Conservation (phyloP, 2,329 filamentous ascomycete species). For the Myriangium duriaei region DNA sequence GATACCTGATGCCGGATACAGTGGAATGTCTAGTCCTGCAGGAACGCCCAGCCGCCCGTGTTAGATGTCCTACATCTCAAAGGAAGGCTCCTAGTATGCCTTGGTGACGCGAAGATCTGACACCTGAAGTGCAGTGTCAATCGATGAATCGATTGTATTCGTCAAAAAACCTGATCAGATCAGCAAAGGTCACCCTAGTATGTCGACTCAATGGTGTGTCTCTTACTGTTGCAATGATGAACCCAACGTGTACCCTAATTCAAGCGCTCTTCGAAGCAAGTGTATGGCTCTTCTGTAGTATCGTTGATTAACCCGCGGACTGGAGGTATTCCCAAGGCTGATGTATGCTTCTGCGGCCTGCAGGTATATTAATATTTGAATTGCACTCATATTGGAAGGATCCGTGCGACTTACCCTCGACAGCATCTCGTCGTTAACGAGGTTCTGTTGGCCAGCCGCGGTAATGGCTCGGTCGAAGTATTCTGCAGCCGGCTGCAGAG, state of each 20-base stretch:
- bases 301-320: conserved; percentile 29
- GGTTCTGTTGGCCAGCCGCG: conserved; percentile 28
- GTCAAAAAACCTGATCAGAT: conserved; percentile 29
- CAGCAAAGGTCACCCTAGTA: neutral
- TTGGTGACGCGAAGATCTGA: too few species aligned
- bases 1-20: too few species aligned
- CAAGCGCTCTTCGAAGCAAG: conserved; percentile 33
- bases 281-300: conserved; percentile 35
- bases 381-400: conserved; percentile 8
- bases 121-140: too few species aligned
- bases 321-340: conserved; percentile 40
- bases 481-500: conserved; percentile 39
- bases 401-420: conserved; percentile 26
- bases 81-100: too few species aligned
- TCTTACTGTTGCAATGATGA: conserved; percentile 36
- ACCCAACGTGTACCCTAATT: conserved; percentile 31
- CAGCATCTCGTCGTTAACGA: conserved; percentile 31
- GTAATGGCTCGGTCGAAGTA: conserved; percentile 37
- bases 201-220: neutral
- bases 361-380: conserved; percentile 11
- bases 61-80: too few species aligned
- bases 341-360: conserved; percentile 41
- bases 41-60: too few species aligned
- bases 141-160: conserved; percentile 29
- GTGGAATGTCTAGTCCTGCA: too few species aligned